Base-by-base conservation (phyloP, 345 rosid species). In the Atalantia buxifolia region DNA sequence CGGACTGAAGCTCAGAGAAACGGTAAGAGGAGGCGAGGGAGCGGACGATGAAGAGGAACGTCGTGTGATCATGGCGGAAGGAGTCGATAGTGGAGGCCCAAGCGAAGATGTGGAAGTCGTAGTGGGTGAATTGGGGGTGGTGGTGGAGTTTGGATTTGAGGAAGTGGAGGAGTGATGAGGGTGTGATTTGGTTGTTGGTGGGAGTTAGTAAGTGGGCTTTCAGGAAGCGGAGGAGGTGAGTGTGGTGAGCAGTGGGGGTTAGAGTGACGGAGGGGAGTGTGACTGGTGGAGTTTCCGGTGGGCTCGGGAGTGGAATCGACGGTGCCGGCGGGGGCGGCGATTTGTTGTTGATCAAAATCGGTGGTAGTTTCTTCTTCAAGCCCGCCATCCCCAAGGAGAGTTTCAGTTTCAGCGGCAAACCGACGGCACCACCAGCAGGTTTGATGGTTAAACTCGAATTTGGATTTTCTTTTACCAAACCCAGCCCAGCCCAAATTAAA, bases 81-180 rank as follows among this genome's bases (percentile, higher is more conserved):
- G 95, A 85, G 82, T 93, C 97, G 59, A 92, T 77, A 0, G 88
- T 85, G 68, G 97, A 81, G 2, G 93, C 97, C 98, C 97, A 94
- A 18, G 81, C 83, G 87, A 95, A 95, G 78, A 93, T 85, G 76
- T 87, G 84, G 78, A 91, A 86, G 87, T 92, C 98, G 69, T 92
- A 88, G 83, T 91, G 97, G 63, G 95, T 84, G 85, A 84, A 92
- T 69, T 64, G 84, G 0, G 95, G 93, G 82, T 93, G 94, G 81
- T 88, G 92, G 64, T 85, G 97, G 78, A 95, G 90, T 84, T 89
- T 90, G 2, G 90, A 82, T 66, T 89, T 92, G 85, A 95, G 87
- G 81, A 95, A 93, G 40, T 81, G 88, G 69, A 93, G 86, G 73
- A 95, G 94, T 61, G 74, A 31, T 38, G 79, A 56, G 1, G 97